Conservation (phyloP, 345 rosid species). For the Microthlaspi erraticum region DNA sequence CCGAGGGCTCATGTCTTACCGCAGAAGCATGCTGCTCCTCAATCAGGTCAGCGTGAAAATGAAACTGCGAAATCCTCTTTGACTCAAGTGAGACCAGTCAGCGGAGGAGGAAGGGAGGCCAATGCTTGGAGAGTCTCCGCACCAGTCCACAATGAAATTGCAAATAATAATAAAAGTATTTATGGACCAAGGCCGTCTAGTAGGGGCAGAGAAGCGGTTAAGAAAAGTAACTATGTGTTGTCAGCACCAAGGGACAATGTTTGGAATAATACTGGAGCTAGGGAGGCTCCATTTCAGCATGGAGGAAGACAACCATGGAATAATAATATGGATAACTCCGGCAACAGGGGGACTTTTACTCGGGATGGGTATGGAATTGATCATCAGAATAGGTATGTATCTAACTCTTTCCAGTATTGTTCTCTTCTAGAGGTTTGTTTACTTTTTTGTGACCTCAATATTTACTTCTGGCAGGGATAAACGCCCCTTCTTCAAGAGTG, state of each 20-base stretch:
- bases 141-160: conserved; percentile 60
- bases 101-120: conserved; percentile 78
- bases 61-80: conserved; percentile 65
- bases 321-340: conserved; percentile 50
- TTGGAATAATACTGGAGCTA: conserved; percentile 59
- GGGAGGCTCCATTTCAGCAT: conserved; percentile 60
- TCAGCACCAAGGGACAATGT: conserved; percentile 56
- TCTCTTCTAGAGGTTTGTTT: conserved; percentile 52
- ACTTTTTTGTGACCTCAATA: conserved; percentile 53
- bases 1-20: conserved; percentile 66
- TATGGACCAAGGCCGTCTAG: conserved; percentile 54
- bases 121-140: conserved; percentile 75
- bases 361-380: conserved; percentile 60
- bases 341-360: conserved; percentile 51
- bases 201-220: conserved; percentile 57
- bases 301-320: conserved; percentile 73
- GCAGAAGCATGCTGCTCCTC: conserved; percentile 62
- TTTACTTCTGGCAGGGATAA: conserved; percentile 67
- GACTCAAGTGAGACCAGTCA: conserved; percentile 57
- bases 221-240: conserved; percentile 56
- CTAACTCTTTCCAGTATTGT: conserved; percentile 49
- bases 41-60: conserved; percentile 66
- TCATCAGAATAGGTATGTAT: conserved; percentile 56
- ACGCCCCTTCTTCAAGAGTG: conserved; percentile 61
- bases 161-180: conserved; percentile 50